These are phyloP conservation scores for Leccinum arenicola DNA, from an alignment of 768 basidiomycete genomes.

Conservation along the genomic window DNA sequence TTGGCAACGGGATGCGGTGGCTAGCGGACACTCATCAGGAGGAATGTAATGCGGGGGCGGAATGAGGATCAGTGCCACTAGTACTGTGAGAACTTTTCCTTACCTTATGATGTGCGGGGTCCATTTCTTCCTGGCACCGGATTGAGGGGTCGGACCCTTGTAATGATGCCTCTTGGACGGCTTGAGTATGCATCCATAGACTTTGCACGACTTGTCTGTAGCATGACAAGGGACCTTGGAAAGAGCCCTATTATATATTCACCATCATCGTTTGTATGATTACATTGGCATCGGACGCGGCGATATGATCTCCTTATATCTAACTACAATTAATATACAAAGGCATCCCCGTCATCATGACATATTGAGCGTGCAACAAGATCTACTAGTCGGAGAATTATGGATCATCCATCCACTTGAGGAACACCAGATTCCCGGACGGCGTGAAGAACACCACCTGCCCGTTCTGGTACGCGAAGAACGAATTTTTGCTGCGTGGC, in stretches of 20 bases:
- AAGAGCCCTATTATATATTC: not conserved
- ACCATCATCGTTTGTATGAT: too few relatives aligned
- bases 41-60: constrained; percentile 6
- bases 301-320: too few relatives aligned
- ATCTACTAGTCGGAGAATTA: too few relatives aligned
- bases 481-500: constrained; percentile 4
- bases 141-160: not conserved
- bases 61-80: constrained; percentile 24
- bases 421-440: too few relatives aligned
- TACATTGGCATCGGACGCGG: too few relatives aligned
- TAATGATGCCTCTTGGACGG: constrained; percentile 2
- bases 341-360: too few relatives aligned
- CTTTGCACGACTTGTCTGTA: constrained; percentile 1
- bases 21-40: constrained; percentile 13
- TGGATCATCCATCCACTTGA: too few relatives aligned
- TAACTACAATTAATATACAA: too few relatives aligned
- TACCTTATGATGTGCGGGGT: constrained; percentile 2
- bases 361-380: too few relatives aligned
- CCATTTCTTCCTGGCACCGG: not conserved
- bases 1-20: constrained; percentile 32
- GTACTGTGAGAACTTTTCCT: not conserved
- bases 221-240: not conserved
- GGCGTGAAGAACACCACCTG: not conserved
- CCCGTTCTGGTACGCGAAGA: constrained; percentile 13
- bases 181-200: not conserved